Evolutionary conservation across 2,329 filamentous ascomycete species (phyloP), one percentile per base, ranked within the genome.

Genomic region (Chrysosporium queenslandicum): DNA sequence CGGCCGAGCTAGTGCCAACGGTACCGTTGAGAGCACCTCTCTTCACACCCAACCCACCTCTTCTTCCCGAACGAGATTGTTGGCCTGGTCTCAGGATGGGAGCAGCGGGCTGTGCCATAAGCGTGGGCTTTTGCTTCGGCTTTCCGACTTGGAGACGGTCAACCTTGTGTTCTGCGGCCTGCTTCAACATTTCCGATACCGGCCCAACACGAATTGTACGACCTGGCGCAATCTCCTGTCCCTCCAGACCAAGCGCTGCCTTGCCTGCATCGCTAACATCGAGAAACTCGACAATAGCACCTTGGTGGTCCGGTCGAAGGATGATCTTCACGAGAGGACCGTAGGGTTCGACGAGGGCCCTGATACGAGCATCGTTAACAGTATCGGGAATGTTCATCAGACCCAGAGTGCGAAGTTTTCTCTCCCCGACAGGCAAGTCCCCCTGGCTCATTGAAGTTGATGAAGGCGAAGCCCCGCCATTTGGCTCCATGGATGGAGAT

Each of bases 321-420:
- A 85, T 76, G 3, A 97, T 76, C 66, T 90, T 91, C 57, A 83
- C 75, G 21, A 96, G 75, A 1, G 76, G 68, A 0, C 88, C 89
- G 41, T 83, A 77, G 1, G 81, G 77, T 59, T 88, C 84, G 7
- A 86, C 81, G 2, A 94, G 72, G 0, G 82, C 77, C 41, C 80
- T 80, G 51, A 98, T 80, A 27, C 90, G 87, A 1, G 86, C 81
- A 62, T 94, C 87, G 58, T 94, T 96, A 61, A 97, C 81, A 0
- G 90, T 97, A 63, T 97, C 92, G 0, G 92, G 88, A 1, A 98
- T 74, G 56, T 90, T 85, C 69, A 96, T 80, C 25, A 98, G 73
- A 8, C 84, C 85, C 46, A 97, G 77, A 0, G 87, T 92, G 49
- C 88, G 82, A 27, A 82, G 79, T 27, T 74, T 76, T 6, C 71